Conservation (phyloP, 192 early-diverging fungal genomes). For the Powellomyces hirtus region DNA sequence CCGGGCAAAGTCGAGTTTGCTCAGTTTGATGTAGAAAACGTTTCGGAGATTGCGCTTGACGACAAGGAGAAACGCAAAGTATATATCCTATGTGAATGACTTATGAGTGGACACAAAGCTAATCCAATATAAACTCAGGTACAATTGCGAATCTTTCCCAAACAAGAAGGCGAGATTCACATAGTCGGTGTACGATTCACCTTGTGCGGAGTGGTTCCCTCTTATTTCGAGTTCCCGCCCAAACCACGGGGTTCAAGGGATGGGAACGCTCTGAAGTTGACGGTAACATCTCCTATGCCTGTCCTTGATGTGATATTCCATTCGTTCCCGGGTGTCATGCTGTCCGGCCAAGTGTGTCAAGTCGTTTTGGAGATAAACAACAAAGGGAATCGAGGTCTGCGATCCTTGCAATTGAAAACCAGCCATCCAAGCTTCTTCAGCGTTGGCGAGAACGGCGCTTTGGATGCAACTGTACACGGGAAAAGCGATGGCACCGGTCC, state of each 20-base stretch:
- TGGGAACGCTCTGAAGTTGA: constrained; percentile 54
- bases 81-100: neutral
- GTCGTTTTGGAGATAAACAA: constrained; percentile 79
- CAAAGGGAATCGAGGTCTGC: constrained; percentile 72
- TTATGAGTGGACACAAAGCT: neutral
- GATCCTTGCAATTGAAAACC: constrained; percentile 68
- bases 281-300: constrained; percentile 79
- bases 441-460: constrained; percentile 47
- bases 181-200: constrained; percentile 76
- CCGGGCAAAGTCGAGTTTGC: constrained; percentile 17
- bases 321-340: constrained; percentile 70
- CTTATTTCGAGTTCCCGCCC: constrained; percentile 63
- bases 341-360: constrained; percentile 79
- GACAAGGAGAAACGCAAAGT: constrained; percentile 41
- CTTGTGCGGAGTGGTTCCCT: constrained; percentile 75
- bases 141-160: constrained; percentile 68
- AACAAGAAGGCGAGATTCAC: constrained; percentile 67
- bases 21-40: constrained; percentile 61
- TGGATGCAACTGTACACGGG: constrained; percentile 22
- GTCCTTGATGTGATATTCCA: constrained; percentile 76
- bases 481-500: neutral
- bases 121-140: constrained; percentile 45
- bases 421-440: constrained; percentile 88
- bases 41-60: constrained; percentile 51
- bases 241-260: constrained; percentile 71